These are phyloP conservation scores for Metschnikowia vanudenii DNA, from an alignment of 805 yeast species.

Conservation along the genomic window DNA sequence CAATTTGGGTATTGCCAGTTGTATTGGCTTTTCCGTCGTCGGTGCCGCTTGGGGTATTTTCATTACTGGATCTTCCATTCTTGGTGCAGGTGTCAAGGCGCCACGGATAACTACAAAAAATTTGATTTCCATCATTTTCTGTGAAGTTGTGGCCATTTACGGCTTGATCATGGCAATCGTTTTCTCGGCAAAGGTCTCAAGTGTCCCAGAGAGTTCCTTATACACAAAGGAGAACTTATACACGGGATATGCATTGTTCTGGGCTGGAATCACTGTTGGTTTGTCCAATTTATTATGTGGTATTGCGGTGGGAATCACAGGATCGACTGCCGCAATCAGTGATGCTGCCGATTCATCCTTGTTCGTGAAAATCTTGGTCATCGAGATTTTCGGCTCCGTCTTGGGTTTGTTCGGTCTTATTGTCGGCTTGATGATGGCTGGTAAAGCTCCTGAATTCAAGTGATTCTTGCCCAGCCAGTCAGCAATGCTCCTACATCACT, in stretches of 20 bases:
- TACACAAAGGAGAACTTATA: slow-evolving; percentile 82
- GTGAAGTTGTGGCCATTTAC: slow-evolving; percentile 98
- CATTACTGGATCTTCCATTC: slow-evolving; percentile 87
- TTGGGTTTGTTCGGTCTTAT: slow-evolving; percentile 94
- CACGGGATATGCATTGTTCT: slow-evolving; percentile 92
- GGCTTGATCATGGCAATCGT: slow-evolving; percentile 98
- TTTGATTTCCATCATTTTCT: slow-evolving; percentile 92
- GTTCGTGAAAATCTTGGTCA: slow-evolving; percentile 92
- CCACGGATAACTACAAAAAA: slow-evolving; percentile 98
- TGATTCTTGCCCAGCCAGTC: slow-evolving; percentile 26
- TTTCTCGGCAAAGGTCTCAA: slow-evolving; percentile 80
- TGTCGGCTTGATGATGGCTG: slow-evolving; percentile 96
- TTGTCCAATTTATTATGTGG: slow-evolving; percentile 92
- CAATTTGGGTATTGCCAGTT: slow-evolving; percentile 77
- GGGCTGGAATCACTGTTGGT: slow-evolving; percentile 99
- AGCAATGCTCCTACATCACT: not conserved
- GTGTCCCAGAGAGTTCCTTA: slow-evolving; percentile 61
- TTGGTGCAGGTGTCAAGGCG: slow-evolving; percentile 98
- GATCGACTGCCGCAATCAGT: slow-evolving; percentile 96
- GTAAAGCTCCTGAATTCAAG: slow-evolving; percentile 85
- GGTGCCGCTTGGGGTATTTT: slow-evolving; percentile 99
- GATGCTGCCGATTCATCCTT: slow-evolving; percentile 97
- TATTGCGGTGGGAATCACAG: slow-evolving; percentile 94
- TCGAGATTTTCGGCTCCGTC: slow-evolving; percentile 96
- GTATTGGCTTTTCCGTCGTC: slow-evolving; percentile 91